Evolutionary conservation across 2,329 filamentous ascomycete genomes (phyloP), one percentile per base, ranked within the genome.

Genomic region (Pezicula neosporulosa): DNA sequence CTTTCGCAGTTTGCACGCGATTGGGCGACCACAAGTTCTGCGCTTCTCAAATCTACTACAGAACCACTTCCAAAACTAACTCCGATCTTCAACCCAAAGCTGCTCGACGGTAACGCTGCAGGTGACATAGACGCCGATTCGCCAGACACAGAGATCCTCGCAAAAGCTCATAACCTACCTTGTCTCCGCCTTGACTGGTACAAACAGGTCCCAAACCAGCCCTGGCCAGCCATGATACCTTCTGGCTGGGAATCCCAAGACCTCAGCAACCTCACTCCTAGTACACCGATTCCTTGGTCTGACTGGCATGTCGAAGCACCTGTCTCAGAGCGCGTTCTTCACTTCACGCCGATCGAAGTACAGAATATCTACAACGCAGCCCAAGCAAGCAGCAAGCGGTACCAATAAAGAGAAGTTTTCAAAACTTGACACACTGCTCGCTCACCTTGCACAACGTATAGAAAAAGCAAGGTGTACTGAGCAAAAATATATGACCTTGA

Each of bases 131-230:
- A 60, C 15, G 46, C 33, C 1, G 44, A 56, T 1, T 58, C 59
- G 4, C 58, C 67, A 0, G 58, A 67, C n/a, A 51, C 63, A 3
- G 54, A 64, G 5, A 56, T 61, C 6, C 46, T 67, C 18, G 52
- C 57, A 0, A 59, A 54, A 27, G 71, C 72, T 4, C 63, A 70
- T 7, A 56, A 59, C 2, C 58, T 79, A 5, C 75, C 76, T 1
- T 62, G 73, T 49, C 70, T 77, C 55, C 69, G 75, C 6, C 77
- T 69, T 51, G 72, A 77, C 61, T 77, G 74, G 71, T 79, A 61
- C 43, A 49, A 49, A 4, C 35, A 42, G 9, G 47, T 49, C 1
- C 24, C 50, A 13, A 38, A 27, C 7, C 51, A 56, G 30, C 55
- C 55, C 3, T 67, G 61, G 56, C 56, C 63, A 2, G 52, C 55